Evolutionary conservation across 345 rosid genomes (phyloP).

Genomic region (Rhodomyrtus tomentosa): DNA sequence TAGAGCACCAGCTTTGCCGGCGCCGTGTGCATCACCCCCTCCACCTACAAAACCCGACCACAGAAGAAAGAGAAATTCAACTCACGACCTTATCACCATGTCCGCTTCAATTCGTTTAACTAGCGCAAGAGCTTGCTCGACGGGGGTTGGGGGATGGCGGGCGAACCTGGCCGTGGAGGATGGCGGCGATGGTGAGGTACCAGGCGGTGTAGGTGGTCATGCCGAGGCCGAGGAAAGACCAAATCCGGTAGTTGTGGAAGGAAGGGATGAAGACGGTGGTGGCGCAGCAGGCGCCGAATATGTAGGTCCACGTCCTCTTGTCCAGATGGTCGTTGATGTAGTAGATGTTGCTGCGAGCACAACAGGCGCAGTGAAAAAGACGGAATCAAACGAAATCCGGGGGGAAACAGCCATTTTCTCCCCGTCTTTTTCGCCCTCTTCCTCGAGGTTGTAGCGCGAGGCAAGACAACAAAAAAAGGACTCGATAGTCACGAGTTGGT

Average conservation of each 20-base stretch:
- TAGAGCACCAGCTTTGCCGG: conserved; percentile 80
- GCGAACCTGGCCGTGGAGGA: conserved; percentile 74
- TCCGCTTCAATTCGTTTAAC: not conserved
- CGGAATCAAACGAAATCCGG: not conserved
- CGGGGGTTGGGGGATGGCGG: not conserved
- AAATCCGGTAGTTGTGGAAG: conserved; percentile 92
- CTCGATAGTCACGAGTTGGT: not conserved
- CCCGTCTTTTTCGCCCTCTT: not conserved
- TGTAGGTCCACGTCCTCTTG: conserved; percentile 99
- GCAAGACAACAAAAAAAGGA: not conserved
- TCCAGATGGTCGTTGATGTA: conserved; percentile 92
- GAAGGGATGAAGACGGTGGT: conserved; percentile 98
- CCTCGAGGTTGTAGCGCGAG: not conserved
- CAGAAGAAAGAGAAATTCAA: not conserved
- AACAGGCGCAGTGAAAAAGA: not conserved
- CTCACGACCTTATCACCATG: not conserved
- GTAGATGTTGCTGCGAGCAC: conserved; percentile 67
- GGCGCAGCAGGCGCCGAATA: conserved; percentile 99
- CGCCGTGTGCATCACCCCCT: conserved; percentile 62
- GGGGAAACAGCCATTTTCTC: not conserved
- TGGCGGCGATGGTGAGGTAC: conserved; percentile 78
- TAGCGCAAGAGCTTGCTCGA: not conserved
- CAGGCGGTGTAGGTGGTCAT: conserved; percentile 99
- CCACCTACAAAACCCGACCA: conserved; percentile 19
- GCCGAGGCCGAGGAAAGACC: conserved; percentile 96